These are phyloP conservation scores for Elsinoe fawcettii DNA, from an alignment of 2,329 filamentous ascomycete species.

Conservation along the genomic window DNA sequence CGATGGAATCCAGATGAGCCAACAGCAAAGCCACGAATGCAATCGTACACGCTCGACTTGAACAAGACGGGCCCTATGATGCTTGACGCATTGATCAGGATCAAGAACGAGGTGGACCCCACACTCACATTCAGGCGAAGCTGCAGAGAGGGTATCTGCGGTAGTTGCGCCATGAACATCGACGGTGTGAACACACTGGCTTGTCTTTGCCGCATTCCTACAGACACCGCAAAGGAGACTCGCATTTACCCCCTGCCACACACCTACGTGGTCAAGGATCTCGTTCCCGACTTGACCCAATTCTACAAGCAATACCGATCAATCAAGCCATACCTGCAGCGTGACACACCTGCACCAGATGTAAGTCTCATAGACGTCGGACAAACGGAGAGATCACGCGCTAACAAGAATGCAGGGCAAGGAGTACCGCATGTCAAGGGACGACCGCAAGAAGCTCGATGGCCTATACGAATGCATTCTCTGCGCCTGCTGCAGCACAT, in stretches of 20 bases:
- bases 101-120: constrained; percentile 98
- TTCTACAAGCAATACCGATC: constrained; percentile 99
- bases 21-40: constrained; percentile 87
- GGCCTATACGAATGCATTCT: constrained; percentile 99
- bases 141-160: constrained; percentile 97
- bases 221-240: constrained; percentile 64
- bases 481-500: constrained; percentile 97
- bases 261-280: constrained; percentile 64
- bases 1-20: constrained; percentile 95
- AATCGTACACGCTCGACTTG: constrained; percentile 87
- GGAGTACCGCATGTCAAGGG: constrained; percentile 85
- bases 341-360: constrained; percentile 73
- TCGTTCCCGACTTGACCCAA: constrained; percentile 93
- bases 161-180: constrained; percentile 99
- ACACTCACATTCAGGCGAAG: constrained; percentile 92
- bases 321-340: constrained; percentile 96
- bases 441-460: constrained; percentile 91
- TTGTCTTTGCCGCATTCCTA: constrained; percentile 92
- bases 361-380: constrained; percentile 47
- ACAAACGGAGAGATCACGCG: neutral
- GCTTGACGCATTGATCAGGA: constrained; percentile 88
- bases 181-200: constrained; percentile 97
- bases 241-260: constrained; percentile 40
- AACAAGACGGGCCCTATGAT: constrained; percentile 99
- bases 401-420: constrained; percentile 56